Conservation (phyloP, 1,139 yeast genomes). For the Pichia sp. region DNA sequence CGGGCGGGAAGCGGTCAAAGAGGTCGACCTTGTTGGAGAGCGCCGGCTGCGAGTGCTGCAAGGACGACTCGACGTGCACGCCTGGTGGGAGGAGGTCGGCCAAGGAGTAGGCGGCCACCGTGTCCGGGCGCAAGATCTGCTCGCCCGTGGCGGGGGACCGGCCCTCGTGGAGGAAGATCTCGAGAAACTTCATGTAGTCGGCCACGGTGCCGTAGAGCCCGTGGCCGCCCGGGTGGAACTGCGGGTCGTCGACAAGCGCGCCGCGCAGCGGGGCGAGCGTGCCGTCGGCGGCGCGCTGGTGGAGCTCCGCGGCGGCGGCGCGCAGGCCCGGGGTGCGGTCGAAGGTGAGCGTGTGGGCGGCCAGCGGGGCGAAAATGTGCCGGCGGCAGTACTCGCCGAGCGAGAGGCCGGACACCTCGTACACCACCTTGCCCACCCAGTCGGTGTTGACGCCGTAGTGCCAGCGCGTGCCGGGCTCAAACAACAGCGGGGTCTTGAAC, state of each 20-base stretch:
- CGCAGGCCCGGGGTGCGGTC: neutral
- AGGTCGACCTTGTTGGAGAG: constrained; percentile 6
- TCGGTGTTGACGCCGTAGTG: constrained; percentile 14
- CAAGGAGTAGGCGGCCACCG: constrained; percentile 10
- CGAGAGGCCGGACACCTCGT: constrained; percentile 8
- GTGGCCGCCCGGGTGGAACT: constrained; percentile 16
- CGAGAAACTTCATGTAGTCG: constrained; percentile 14
- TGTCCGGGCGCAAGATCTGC: constrained; percentile 13
- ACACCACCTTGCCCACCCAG: constrained; percentile 14
- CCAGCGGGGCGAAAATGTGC: constrained; percentile 10
- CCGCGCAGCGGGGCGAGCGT: neutral
- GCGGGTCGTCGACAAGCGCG: neutral
- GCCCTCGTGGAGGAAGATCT: constrained; percentile 15
- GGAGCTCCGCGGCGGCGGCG: constrained; percentile 5
- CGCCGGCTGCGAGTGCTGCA: constrained; percentile 12
- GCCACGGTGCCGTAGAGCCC: constrained; percentile 12
- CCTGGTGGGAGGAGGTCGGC: constrained; percentile 11
- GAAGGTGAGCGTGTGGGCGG: constrained; percentile 11
- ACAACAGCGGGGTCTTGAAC: constrained; percentile 11
- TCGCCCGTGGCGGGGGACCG: constrained; percentile 8
- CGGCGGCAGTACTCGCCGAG: constrained; percentile 12
- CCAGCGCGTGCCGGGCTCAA: constrained; percentile 16
- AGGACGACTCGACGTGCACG: constrained; percentile 9
- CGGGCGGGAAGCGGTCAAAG: constrained; percentile 8
- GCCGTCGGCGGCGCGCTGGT: constrained; percentile 3